phyloP scores from a whole-genome alignment of 176 grass and related monocot genomes.

The Oropetium thomaeum region DNA sequence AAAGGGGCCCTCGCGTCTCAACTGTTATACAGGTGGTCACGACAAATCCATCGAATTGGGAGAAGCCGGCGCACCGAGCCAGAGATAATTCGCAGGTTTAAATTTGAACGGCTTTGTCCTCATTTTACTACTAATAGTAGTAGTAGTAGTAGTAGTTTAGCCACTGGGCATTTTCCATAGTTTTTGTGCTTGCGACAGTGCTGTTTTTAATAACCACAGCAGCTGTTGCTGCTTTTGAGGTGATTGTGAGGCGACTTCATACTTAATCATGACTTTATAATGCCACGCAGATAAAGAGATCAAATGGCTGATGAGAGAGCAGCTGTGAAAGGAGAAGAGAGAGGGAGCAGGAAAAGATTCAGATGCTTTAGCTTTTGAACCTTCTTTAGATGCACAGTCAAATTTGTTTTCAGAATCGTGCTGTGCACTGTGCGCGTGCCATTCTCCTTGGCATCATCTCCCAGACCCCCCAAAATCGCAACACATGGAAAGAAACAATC shows the following conservation, averaged over 20 bases:
- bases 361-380: constrained; percentile 43
- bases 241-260: constrained; percentile 12
- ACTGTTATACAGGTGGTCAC: constrained; percentile 8
- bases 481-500: constrained; percentile 37
- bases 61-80: constrained; percentile 1
- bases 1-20: constrained; percentile 3
- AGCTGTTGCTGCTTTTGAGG: constrained; percentile 34
- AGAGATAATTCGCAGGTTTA: constrained; percentile 25
- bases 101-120: constrained; percentile 29
- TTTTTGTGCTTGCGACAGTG: not conserved
- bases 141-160: no score
- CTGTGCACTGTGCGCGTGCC: constrained; percentile 1
- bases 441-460: not conserved
- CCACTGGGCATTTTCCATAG: constrained; percentile 10
- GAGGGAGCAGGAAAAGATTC: constrained; percentile 2
- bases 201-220: constrained; percentile 8
- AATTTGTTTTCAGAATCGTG: not conserved
- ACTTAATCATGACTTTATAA: constrained; percentile 17
- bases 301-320: no score
- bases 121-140: not conserved
- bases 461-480: not conserved
- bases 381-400: constrained; percentile 46
- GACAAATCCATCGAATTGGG: constrained; percentile 49
- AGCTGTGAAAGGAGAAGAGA: not conserved
- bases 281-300: constrained; percentile 32